A percentile compares a stretch with the other conserved stretches of the same genome.
These are phyloP conservation scores for Trypanosoma cruzi DNA, from an alignment of 208 protist genomes.

Conservation along the genomic window DNA sequence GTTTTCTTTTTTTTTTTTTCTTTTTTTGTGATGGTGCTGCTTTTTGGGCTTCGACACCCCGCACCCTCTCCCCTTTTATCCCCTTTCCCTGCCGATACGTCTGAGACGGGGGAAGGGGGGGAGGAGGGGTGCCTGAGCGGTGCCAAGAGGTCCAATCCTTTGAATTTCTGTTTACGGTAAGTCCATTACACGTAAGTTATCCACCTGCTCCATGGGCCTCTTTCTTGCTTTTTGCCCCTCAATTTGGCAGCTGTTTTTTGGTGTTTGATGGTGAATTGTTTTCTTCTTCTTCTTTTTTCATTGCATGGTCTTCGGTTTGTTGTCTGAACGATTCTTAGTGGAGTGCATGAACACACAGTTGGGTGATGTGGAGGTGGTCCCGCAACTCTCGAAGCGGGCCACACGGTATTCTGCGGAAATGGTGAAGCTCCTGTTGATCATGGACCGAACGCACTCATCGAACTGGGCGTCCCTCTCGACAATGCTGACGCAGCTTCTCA, in stretches of 20 bases:
- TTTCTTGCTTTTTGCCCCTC: not conserved
- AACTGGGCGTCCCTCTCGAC: conserved; percentile 21
- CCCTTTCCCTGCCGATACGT: too few species aligned
- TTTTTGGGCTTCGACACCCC: too few species aligned
- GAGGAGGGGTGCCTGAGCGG: too few species aligned
- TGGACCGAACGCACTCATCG: conserved; percentile 26
- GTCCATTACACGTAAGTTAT: not conserved
- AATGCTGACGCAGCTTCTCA: conserved; percentile 17
- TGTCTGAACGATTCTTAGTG: not conserved
- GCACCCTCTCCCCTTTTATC: too few species aligned
- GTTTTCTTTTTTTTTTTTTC: too few species aligned
- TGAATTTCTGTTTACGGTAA: not conserved
- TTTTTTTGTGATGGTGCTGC: too few species aligned
- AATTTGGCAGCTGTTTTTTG: not conserved
- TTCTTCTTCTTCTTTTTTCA: not conserved
- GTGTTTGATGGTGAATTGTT: not conserved
- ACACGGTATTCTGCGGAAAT: conserved; percentile 10
- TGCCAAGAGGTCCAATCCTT: too few species aligned
- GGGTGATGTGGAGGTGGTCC: conserved; percentile 4
- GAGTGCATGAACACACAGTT: not conserved
- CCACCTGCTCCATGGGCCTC: not conserved
- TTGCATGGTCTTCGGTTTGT: not conserved
- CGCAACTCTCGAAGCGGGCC: conserved; percentile 11
- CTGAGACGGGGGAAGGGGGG: too few species aligned
- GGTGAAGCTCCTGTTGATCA: conserved; percentile 12